A percentile compares a stretch with the other conserved stretches of the same genome.
phyloP scores from a whole-genome alignment of 2,329 filamentous ascomycete species.

The Calcarisporium arbuscula region DNA sequence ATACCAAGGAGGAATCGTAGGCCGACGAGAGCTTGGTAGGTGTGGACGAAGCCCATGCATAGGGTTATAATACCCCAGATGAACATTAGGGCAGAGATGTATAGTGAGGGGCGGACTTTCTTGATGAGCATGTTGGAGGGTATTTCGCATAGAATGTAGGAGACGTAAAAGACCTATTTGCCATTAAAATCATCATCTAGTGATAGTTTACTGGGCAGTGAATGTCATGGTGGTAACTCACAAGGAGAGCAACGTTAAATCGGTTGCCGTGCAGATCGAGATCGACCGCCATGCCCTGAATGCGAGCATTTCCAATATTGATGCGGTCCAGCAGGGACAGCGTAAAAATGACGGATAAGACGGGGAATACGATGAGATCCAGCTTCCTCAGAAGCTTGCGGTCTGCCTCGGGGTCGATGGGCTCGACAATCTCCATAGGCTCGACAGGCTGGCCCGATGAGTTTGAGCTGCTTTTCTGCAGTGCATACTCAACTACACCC shows the following conservation, averaged over 20 bases:
- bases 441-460: no score
- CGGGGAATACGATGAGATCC: constrained; percentile 33
- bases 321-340: constrained; percentile 37
- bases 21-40: constrained; percentile 22
- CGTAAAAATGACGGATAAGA: constrained; percentile 34
- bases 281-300: constrained; percentile 35
- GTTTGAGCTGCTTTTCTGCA: no score
- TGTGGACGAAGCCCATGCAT: constrained; percentile 29
- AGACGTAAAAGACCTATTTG: constrained; percentile 24
- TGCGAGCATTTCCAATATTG: constrained; percentile 42
- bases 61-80: constrained; percentile 31
- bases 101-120: constrained; percentile 30
- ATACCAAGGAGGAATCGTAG: constrained; percentile 32
- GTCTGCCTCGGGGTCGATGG: constrained; percentile 27
- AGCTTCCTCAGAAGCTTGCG: constrained; percentile 32
- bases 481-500: no score
- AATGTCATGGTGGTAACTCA: no score
- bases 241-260: constrained; percentile 36
- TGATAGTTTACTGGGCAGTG: no score
- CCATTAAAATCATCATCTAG: background rate
- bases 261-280: constrained; percentile 33
- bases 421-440: no score
- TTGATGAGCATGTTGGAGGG: constrained; percentile 39
- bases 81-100: constrained; percentile 29
- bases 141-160: constrained; percentile 37